Evolutionary conservation across 2,329 filamentous ascomycete genomes (phyloP).

Genomic region (Dothiorella sarmentorum): DNA sequence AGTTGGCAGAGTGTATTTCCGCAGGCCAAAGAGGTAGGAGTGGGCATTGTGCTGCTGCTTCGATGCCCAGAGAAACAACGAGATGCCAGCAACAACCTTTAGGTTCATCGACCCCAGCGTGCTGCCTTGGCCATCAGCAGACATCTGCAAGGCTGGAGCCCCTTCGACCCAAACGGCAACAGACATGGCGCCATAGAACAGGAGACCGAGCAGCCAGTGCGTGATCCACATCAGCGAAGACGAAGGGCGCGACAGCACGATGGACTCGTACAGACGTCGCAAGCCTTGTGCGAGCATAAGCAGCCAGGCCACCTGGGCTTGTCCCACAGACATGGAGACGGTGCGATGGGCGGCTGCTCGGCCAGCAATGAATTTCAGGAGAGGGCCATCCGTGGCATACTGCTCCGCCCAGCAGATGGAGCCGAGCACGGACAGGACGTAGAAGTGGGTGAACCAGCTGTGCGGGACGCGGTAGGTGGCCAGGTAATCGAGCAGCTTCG

Average conservation of each 20-base stretch:
- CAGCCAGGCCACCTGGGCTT: slow-evolving; percentile 64
- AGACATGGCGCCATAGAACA: slow-evolving; percentile 72
- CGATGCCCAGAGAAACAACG: slow-evolving; percentile 67
- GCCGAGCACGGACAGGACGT: slow-evolving; percentile 65
- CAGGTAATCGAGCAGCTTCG: slow-evolving; percentile 46
- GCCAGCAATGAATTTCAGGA: slow-evolving; percentile 43
- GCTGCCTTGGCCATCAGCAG: not conserved
- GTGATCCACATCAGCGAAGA: slow-evolving; percentile 78
- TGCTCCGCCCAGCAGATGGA: slow-evolving; percentile 74
- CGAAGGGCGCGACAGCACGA: slow-evolving; percentile 54
- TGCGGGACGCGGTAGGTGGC: slow-evolving; percentile 70
- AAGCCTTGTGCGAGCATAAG: slow-evolving; percentile 73
- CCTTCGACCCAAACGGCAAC: slow-evolving; percentile 83
- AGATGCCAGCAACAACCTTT: slow-evolving; percentile 31
- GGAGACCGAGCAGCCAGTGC: slow-evolving; percentile 75
- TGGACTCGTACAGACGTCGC: slow-evolving; percentile 73
- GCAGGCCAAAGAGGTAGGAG: slow-evolving; percentile 44
- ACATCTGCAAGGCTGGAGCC: slow-evolving; percentile 15
- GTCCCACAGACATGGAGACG: slow-evolving; percentile 51
- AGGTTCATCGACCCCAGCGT: not conserved
- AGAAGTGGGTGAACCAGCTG: slow-evolving; percentile 86
- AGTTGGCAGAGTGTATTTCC: slow-evolving; percentile 69
- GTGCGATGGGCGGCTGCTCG: slow-evolving; percentile 40
- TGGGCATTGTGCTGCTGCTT: slow-evolving; percentile 65
- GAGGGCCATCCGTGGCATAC: slow-evolving; percentile 51